Base-by-base conservation (phyloP, 192 early-diverging fungal genomes). In the Diversispora eburnea region DNA sequence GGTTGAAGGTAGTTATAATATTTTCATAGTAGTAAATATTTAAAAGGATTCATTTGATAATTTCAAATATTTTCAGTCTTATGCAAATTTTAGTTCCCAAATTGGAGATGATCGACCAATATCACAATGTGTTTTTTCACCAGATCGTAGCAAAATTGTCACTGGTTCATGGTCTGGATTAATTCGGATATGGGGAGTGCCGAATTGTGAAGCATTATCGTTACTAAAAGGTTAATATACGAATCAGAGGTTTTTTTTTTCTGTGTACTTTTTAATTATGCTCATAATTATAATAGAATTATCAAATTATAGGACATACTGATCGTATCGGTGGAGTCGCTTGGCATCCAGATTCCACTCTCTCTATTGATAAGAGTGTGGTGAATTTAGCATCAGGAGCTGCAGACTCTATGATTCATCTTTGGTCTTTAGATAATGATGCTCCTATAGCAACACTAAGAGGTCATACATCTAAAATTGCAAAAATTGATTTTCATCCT, bases 401-500 rank as follows among this genome's bases (percentile, higher is more conserved):
- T n/a, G 87, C 89, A 6, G 96, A 98, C 77, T 87, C 88, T 3
- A 69, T 67, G 8, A 89, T 98, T 33, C 78, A 91, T 69, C 72
- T 98, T 70, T 98, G 95, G 94, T 90, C 89, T 8, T 80, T 97
- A 49, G 85, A 86, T n/a, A 88, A 84, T 65, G 87, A 91, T 8
- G 78, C 87, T 46, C 94, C 97, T 8, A 81, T 97, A 22, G 90
- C 83, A 0, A 85, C 84, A 47, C 80, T 99, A 54, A 77, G 84
- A 41, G 97, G 96, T 0, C 97, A 99, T 78, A 84, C 84, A 46
- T 84, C 85, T 69, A 88, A 96, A 12, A 93, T 99, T 0, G 87
- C 91, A 5, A 87, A 92, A 46, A 90, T 99, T 25, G 91, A 84
- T 3, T 96, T 94, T 78, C 97, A 99, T 77, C 95, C 97, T 5